Base-by-base conservation (phyloP, 495 filamentous ascomycete genomes). In the Annulohypoxylon bovei region DNA sequence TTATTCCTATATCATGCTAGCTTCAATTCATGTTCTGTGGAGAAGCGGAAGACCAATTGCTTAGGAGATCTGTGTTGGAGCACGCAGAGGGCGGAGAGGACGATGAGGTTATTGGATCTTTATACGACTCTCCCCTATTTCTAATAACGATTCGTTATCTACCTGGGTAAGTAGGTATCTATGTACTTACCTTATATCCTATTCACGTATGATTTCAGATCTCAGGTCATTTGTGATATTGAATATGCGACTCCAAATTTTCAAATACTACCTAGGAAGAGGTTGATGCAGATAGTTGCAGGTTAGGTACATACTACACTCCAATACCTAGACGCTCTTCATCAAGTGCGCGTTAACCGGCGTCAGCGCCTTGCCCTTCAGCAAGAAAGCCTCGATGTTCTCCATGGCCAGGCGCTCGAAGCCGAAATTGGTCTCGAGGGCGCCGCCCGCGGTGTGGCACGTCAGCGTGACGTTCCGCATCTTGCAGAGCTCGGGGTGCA, bases 321-420 rank as follows among this genome's bases (percentile, higher is more conserved):
- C n/a, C n/a, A n/a, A n/a, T n/a, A n/a, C n/a, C n/a, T n/a, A n/a
- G 11, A 0, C 6, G 12, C 46, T 28, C 46, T 50, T 50, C 11
- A 50, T 50, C 46, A 50, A 28, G 23, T 50, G 46, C 25, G 46
- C 46, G n/a, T 50, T 50, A 16, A 50, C 46, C 22, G 46, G 46
- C 25, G 46, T 50, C 23, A 50, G 6, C 9, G 46, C 46, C 46
- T 50, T 28, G 22, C 46, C 46, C 23, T 50, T 28, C 9, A 50
- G 9, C 46, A 50, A 28, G 46, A 50, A 50, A 25, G 46, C 46
- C 46, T 50, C 46, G 12, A 50, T 50, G 16, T 53, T 53, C 49
- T 53, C 49, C 49, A 53, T 53, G 14, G 28, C 28, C 14, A 53
- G 28, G 0, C 28, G 16, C 27, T 53, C 49, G 27, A 53, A 53